These are phyloP conservation scores for Colletotrichum echinochloae DNA, from an alignment of 2,329 filamentous ascomycete genomes.

Conservation along the genomic window DNA sequence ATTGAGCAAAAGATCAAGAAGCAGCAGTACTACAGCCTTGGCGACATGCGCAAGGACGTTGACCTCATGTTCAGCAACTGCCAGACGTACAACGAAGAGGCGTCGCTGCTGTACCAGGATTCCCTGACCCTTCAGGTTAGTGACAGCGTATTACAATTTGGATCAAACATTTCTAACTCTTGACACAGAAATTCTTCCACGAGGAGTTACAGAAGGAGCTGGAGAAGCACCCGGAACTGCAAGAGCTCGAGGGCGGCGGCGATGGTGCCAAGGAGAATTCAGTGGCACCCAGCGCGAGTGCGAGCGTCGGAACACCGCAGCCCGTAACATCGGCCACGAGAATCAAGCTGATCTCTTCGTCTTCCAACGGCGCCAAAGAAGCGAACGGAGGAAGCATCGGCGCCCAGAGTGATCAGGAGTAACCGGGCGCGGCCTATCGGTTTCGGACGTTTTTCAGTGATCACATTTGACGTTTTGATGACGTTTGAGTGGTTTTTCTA, in stretches of 20 bases:
- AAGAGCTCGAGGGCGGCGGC: constrained; percentile 63
- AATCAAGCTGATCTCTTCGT: constrained; percentile 75
- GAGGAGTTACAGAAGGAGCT: constrained; percentile 66
- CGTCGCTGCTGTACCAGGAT: constrained; percentile 90
- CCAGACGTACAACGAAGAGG: constrained; percentile 96
- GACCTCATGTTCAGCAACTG: constrained; percentile 90
- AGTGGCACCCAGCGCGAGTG: constrained; percentile 59
- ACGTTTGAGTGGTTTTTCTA: constrained; percentile 19
- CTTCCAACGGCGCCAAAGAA: constrained; percentile 50
- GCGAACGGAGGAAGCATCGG: constrained; percentile 47
- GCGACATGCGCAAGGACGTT: constrained; percentile 86
- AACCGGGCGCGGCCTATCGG: constrained; percentile 26
- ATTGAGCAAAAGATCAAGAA: constrained; percentile 97
- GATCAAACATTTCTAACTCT: constrained; percentile 50
- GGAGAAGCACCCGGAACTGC: constrained; percentile 65
- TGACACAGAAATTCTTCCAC: constrained; percentile 66
- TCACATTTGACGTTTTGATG: constrained; percentile 23
- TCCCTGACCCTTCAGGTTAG: constrained; percentile 91
- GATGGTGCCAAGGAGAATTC: constrained; percentile 54
- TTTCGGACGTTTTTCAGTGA: constrained; percentile 30
- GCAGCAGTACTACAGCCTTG: constrained; percentile 87
- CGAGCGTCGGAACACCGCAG: constrained; percentile 73
- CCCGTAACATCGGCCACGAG: constrained; percentile 67
- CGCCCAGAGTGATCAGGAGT: constrained; percentile 67
- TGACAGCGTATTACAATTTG: not conserved